These are phyloP conservation scores for Curvularia hawaiiensis DNA, from an alignment of 2,329 filamentous ascomycete genomes.

Conservation along the genomic window DNA sequence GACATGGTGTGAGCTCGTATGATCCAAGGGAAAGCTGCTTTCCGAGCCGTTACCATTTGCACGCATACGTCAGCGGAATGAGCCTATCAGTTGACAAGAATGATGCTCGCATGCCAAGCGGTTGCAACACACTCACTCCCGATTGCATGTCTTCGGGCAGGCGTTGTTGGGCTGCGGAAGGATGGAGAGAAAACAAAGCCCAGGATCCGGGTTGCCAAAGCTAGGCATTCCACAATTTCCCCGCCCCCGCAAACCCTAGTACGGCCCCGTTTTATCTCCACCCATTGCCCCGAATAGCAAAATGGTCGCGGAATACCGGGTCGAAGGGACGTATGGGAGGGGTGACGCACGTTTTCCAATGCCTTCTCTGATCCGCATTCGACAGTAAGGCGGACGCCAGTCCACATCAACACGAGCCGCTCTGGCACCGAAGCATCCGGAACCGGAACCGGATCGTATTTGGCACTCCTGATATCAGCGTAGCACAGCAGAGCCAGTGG, in stretches of 20 bases:
- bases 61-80: background rate
- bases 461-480: background rate
- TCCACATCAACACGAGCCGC: background rate
- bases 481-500: background rate
- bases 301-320: slow-evolving; percentile 10
- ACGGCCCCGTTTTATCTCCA: slow-evolving; percentile 9
- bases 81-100: background rate
- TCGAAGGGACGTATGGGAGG: slow-evolving; percentile 2
- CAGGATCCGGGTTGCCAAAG: slow-evolving; percentile 11
- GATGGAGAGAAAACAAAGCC: slow-evolving; percentile 1
- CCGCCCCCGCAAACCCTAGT: slow-evolving; percentile 47
- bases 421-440: background rate
- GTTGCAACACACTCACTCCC: background rate
- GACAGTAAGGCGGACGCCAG: background rate
- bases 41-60: background rate
- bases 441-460: background rate
- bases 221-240: slow-evolving; percentile 31
- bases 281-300: slow-evolving; percentile 6
- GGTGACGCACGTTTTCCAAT: background rate
- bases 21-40: background rate
- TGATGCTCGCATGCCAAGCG: background rate
- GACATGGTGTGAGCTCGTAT: background rate
- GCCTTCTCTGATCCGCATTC: background rate
- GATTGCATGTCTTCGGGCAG: background rate
- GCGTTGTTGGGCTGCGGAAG: background rate